A percentile compares a stretch with the other conserved stretches of the same genome.
These are phyloP conservation scores for Durio zibethinus DNA, from an alignment of 345 rosid species.

Conservation along the genomic window DNA sequence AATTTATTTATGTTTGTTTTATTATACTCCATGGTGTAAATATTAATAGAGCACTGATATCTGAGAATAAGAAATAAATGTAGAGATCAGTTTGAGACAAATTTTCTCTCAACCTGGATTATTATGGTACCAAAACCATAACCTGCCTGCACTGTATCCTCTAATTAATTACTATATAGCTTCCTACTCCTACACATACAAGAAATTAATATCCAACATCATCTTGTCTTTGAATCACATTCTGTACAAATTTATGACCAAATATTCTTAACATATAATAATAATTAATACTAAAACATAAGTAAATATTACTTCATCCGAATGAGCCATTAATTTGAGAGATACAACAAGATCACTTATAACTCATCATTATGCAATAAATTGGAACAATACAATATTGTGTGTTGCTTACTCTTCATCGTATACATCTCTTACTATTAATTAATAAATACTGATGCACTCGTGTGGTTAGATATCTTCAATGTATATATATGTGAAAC, in stretches of 20 bases:
- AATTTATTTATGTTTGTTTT: no score
- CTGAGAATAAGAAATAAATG: background rate
- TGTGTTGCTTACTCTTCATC: background rate
- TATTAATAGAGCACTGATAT: background rate
- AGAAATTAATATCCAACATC: background rate
- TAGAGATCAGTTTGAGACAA: background rate
- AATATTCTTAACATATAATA: background rate
- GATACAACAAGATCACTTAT: background rate
- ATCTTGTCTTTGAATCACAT: background rate
- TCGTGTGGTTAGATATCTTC: background rate
- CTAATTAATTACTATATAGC: background rate
- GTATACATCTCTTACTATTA: background rate
- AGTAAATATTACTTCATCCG: background rate
- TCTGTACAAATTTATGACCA: constrained; percentile 2
- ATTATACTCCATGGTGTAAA: no score
- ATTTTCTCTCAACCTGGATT: background rate
- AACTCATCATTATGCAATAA: background rate
- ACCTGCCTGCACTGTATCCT: background rate
- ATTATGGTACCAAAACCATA: background rate
- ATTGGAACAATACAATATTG: background rate
- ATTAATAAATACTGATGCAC: background rate
- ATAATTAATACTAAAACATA: background rate
- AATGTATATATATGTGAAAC: no score
- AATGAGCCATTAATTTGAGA: background rate
- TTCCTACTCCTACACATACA: background rate